These are phyloP conservation scores for Nemania serpens DNA, from an alignment of 2,329 filamentous ascomycete genomes.

Conservation along the genomic window DNA sequence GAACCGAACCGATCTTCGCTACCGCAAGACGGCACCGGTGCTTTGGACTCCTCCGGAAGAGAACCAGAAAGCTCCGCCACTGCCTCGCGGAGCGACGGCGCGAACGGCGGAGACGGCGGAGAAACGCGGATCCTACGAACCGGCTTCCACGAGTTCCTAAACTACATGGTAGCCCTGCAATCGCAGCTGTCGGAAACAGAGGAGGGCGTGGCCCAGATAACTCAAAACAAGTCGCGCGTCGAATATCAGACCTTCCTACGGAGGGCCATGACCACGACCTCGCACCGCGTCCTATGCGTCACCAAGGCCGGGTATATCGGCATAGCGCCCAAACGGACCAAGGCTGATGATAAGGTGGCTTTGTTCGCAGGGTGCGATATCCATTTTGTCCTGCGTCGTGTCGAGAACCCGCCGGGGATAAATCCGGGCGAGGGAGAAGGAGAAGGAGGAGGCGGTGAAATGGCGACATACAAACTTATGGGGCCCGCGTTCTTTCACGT, in stretches of 20 bases:
- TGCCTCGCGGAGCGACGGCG: not conserved
- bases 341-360: slow-evolving; percentile 4
- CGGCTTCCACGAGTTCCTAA: slow-evolving; percentile 18
- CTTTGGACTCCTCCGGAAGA: not conserved
- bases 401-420: not conserved
- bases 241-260: slow-evolving; percentile 14
- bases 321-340: slow-evolving; percentile 4
- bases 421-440: not conserved
- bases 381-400: slow-evolving; percentile 15
- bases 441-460: not conserved
- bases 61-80: not conserved
- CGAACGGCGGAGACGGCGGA: not conserved
- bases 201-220: not conserved
- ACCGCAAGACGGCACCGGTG: not conserved
- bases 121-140: slow-evolving; percentile 5
- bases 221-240: not conserved
- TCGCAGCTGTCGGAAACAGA: not conserved
- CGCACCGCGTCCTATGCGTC: slow-evolving; percentile 10
- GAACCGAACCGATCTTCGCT: not conserved
- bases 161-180: not conserved
- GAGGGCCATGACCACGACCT: not conserved
- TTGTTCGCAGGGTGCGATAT: slow-evolving; percentile 17
- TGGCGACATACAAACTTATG: slow-evolving; percentile 8
- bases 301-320: slow-evolving; percentile 5
- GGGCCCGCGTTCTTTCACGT: slow-evolving; percentile 17